Evolutionary conservation across 257 asterid species (phyloP), one percentile per base, ranked within the genome.

Genomic region (Echium plantagineum): DNA sequence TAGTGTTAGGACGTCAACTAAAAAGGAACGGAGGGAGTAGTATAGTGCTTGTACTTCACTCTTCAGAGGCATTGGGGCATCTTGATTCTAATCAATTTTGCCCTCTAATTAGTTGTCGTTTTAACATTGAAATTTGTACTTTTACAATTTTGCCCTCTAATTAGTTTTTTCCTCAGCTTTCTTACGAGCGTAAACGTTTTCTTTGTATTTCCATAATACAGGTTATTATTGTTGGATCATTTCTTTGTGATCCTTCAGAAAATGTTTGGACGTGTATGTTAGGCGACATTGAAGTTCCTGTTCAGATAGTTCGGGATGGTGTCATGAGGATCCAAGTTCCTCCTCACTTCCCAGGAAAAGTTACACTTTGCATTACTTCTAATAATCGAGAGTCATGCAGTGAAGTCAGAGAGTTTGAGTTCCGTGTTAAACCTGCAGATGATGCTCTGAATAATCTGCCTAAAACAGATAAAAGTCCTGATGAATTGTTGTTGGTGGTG

Each of bases 261-360:
- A 62, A 77, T 75, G 64, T 64, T 24, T 93, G 95, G 94, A 85
- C 83, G 60, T 93, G 97, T 74, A 86, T 88, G 97, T 82, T 93
- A 72, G 98, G 94, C 51, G 87, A 80, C 75, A 74, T 70, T 64
- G 94, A 93, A 86, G 94, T 84, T 68, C 94, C 96, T 59, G 77
- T 77, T 68, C 83, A 80, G 78, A 76, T 93, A 53, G 74, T 89
- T 75, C 98, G 81, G 78, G 89, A 81, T 62, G 96, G 97, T 35
- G 95, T 89, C 67, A 68, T 93, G 60, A 70, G 89, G 75, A 86
- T 94, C 78, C 74, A 73, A 54, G 94, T 91, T 66, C 97, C 98
- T 60, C 77, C 80, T 62, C 87, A 80, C 67, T 66, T 70, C 69
- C 86, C 78, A 26, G 97, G 97, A 66, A 84, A 80, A 74, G 95